Conservation (phyloP, 768 basidiomycete genomes). For the Boletus rubropictus region DNA sequence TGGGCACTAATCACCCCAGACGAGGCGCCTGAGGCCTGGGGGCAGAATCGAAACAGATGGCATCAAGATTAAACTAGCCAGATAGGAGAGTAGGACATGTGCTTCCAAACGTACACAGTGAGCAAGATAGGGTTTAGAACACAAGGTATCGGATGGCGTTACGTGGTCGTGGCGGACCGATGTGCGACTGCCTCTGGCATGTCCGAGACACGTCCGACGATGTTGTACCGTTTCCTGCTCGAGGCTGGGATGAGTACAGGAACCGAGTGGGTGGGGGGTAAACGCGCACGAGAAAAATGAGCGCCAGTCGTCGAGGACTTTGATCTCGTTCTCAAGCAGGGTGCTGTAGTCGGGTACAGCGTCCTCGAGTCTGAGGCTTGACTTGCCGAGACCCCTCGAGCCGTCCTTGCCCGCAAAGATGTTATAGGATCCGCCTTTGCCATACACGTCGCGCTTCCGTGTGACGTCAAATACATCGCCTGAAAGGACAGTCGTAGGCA, state of each 20-base stretch:
- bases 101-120: not conserved
- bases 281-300: conserved; percentile 74
- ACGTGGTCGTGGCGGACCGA: not conserved
- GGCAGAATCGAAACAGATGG: not conserved
- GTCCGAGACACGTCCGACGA: conserved; percentile 72
- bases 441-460: conserved; percentile 83
- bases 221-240: conserved; percentile 75
- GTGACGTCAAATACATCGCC: conserved; percentile 87
- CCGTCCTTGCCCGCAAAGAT: conserved; percentile 95
- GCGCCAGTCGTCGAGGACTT: conserved; percentile 87
- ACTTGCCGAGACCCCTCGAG: conserved; percentile 83
- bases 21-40: too few species aligned
- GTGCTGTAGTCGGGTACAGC: conserved; percentile 82
- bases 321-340: conserved; percentile 64
- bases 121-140: not conserved
- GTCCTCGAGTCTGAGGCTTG: conserved; percentile 78
- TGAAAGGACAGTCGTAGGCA: not conserved
- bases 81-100: not conserved
- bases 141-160: not conserved
- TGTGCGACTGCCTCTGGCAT: conserved; percentile 36
- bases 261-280: not conserved
- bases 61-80: not conserved
- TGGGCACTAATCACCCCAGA: not conserved
- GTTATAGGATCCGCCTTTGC: conserved; percentile 69
- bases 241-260: not conserved